phyloP scores from a whole-genome alignment of 148 eudicot species.

The Silene conica region DNA sequence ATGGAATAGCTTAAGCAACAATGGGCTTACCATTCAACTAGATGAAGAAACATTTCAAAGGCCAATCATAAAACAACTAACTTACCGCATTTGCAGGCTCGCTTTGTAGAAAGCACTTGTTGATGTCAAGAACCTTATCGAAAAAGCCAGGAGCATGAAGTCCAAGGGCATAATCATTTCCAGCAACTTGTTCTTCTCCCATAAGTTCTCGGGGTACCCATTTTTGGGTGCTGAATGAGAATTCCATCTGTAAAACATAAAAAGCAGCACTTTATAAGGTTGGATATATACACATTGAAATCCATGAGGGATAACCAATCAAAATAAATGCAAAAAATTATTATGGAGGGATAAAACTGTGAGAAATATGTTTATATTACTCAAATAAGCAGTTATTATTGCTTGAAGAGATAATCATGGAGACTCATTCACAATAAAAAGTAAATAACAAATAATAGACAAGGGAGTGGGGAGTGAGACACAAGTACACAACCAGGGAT shows the following conservation, averaged over 20 bases:
- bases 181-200: constrained; percentile 38
- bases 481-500: not conserved
- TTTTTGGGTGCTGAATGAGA: constrained; percentile 63
- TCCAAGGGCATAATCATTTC: constrained; percentile 64
- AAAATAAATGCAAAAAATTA: not conserved
- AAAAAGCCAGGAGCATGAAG: constrained; percentile 97
- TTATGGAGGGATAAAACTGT: not conserved
- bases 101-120: constrained; percentile 84
- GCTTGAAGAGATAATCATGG: not conserved
- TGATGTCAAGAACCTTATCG: constrained; percentile 77
- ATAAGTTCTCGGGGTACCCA: constrained; percentile 70
- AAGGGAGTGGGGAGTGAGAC: not conserved
- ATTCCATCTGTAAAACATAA: constrained; percentile 70
- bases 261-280: not conserved
- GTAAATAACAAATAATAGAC: not conserved
- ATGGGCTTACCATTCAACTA: constrained; percentile 1
- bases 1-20: not conserved
- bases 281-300: not conserved
- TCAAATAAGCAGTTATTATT: not conserved
- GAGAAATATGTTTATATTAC: not conserved
- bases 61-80: not conserved
- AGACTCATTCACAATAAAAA: not conserved
- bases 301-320: not conserved
- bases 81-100: constrained; percentile 78
- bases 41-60: not conserved